phyloP scores from a whole-genome alignment of 116 monocot species.

The Papilionanthe hybrid region DNA sequence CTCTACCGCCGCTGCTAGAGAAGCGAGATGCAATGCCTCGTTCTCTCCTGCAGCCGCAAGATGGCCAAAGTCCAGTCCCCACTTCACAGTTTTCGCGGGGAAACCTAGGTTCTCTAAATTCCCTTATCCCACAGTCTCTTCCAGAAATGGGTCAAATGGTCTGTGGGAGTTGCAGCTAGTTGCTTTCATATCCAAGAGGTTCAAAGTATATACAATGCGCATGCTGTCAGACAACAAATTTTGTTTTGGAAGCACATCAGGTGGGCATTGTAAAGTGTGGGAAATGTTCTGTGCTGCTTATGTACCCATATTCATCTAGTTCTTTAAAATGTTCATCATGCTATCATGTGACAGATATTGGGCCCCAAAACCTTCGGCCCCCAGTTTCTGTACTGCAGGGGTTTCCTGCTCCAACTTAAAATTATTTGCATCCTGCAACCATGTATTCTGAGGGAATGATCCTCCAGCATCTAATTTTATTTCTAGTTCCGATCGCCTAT shows the following conservation, averaged over 20 bases:
- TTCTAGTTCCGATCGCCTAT: too few species aligned
- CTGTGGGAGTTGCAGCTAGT: slow-evolving; percentile 54
- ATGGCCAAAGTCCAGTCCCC: background rate
- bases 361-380: slow-evolving; percentile 4
- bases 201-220: slow-evolving; percentile 40
- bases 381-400: slow-evolving; percentile 7
- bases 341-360: slow-evolving; percentile 51
- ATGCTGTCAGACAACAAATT: slow-evolving; percentile 48
- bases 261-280: slow-evolving; percentile 58
- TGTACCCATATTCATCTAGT: slow-evolving; percentile 67
- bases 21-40: background rate
- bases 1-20: too few species aligned
- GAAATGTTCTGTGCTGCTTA: slow-evolving; percentile 42
- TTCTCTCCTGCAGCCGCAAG: background rate
- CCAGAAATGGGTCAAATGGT: slow-evolving; percentile 69
- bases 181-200: slow-evolving; percentile 49
- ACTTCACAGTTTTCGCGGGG: background rate
- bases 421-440: background rate
- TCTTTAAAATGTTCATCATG: slow-evolving; percentile 60
- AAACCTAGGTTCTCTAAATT: background rate
- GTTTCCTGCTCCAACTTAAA: background rate
- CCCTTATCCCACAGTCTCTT: background rate
- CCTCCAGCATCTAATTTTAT: too few species aligned
- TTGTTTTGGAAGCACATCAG: slow-evolving; percentile 63
- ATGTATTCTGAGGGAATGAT: background rate